Conservation (phyloP, 148 eudicot genomes). For the Persicaria tinctoria region DNA sequence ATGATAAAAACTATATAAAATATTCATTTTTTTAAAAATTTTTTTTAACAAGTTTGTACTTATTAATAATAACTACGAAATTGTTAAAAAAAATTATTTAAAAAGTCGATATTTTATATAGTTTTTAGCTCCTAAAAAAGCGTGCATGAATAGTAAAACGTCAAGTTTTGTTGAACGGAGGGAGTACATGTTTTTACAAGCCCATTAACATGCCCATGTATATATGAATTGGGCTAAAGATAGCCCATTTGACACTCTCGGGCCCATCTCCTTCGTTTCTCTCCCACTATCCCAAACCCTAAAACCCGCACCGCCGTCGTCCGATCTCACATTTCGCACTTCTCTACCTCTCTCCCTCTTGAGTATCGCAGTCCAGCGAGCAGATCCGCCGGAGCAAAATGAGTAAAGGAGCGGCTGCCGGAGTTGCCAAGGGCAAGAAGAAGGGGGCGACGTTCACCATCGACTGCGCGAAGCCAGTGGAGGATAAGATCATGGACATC, state of each 20-base stretch:
- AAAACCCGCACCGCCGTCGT: not conserved
- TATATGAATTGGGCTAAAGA: not conserved
- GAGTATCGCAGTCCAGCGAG: not conserved
- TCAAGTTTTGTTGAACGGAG: not conserved
- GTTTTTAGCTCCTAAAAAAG: too few relatives aligned
- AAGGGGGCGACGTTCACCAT: conserved; percentile 47
- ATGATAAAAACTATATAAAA: too few relatives aligned
- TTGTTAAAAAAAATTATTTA: too few relatives aligned
- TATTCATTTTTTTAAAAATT: too few relatives aligned
- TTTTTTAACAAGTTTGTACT: too few relatives aligned
- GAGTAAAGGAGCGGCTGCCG: conserved; percentile 36
- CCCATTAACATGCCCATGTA: too few relatives aligned
- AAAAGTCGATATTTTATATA: too few relatives aligned
- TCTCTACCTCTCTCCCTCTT: not conserved
- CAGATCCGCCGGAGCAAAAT: conserved; percentile 22
- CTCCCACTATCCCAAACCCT: not conserved
- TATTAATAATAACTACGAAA: too few relatives aligned
- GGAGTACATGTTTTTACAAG: too few relatives aligned
- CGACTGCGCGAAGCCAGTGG: conserved; percentile 66
- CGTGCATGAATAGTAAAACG: too few relatives aligned
- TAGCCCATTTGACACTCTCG: not conserved
- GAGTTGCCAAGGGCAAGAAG: conserved; percentile 54
- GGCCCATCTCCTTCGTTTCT: not conserved
- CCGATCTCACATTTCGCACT: not conserved
- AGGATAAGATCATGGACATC: conserved; percentile 74